Percentiles rank a stretch among this genome's conserved stretches.
phyloP scores from a whole-genome alignment of 1,139 yeast genomes.

The Hansenula sp. region DNA sequence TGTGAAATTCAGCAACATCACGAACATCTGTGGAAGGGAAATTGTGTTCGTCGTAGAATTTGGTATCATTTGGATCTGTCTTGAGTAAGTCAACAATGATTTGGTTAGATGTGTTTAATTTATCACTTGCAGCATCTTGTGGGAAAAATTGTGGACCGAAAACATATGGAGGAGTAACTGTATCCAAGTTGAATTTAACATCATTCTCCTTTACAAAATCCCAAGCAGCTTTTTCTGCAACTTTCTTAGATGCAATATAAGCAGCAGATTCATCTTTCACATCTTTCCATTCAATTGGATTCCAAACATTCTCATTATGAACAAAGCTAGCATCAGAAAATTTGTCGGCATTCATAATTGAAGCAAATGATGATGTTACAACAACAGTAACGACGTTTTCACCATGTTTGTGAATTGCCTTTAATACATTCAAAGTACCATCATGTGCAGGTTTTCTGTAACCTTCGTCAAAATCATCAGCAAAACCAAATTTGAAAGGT shows the following conservation, averaged over 20 bases:
- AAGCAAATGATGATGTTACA: conserved; percentile 51
- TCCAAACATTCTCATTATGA: conserved; percentile 38
- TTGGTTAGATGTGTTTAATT: conserved; percentile 35
- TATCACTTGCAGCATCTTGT: conserved; percentile 23
- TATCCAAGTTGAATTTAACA: conserved; percentile 36
- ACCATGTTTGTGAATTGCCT: conserved; percentile 36
- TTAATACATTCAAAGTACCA: conserved; percentile 41
- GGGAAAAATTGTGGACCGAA: conserved; percentile 43
- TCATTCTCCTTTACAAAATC: conserved; percentile 34
- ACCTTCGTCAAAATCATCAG: conserved; percentile 30
- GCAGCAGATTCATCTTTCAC: conserved; percentile 28
- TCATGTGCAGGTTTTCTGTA: conserved; percentile 43
- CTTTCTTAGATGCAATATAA: conserved; percentile 45
- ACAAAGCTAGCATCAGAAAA: conserved; percentile 24
- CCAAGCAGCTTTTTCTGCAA: conserved; percentile 56
- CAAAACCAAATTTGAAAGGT: conserved; percentile 34
- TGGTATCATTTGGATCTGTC: conserved; percentile 19
- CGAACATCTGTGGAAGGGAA: conserved; percentile 33
- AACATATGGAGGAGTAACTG: conserved; percentile 46
- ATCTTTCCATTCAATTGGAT: conserved; percentile 35
- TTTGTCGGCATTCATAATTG: conserved; percentile 39
- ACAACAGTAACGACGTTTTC: conserved; percentile 45
- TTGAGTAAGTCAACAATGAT: conserved; percentile 18
- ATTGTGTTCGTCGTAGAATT: conserved; percentile 8
- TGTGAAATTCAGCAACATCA: conserved; percentile 38